Evolutionary conservation across 2,329 filamentous ascomycete genomes (phyloP), one percentile per base, ranked within the genome.

Genomic region (Amauroascus verrucosus): DNA sequence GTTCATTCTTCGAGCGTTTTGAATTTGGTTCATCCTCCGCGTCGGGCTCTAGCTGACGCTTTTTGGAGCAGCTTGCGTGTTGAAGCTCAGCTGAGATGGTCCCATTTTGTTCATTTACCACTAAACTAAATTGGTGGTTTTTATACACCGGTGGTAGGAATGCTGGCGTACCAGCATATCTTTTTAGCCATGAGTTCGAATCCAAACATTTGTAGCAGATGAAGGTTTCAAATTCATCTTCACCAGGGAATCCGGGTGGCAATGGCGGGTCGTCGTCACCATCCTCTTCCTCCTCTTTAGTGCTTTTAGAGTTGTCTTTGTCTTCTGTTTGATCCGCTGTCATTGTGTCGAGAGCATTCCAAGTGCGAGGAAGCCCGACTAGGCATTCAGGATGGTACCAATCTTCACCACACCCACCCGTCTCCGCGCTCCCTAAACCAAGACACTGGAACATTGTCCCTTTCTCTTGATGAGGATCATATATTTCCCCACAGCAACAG

Each of bases 391-490:
- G 88, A 71, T 97, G 91, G 78, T 88, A 97, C 91, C 91, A 97
- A 65, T 97, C 91, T 71, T 97, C 91, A 11, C 91, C 91, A 69
- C 91, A 97, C 3, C 90, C 91, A 14, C 90, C 90, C 1, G 84
- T 83, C 60, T 91, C 85, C 11, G 80, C 77, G 0, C 82, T 85
- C 0, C 88, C 89, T 0, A 97, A 74, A 0, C 91, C 91, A 1
- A 97, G 69, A 65, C 93, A 98, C 68, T 98, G 93, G 62, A 94
- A 98, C 93, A 98, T 98, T 37, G 90, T 97, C 0, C 91, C 91
- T 62, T 91, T 94, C 67, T 98, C 89, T 65, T 86, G 77, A 46
- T 91, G 80, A 0, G 91, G 82, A 65, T 96, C 86, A 65, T 98
- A 98, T 56, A 90, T 82, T 63, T 90, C 85, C 28, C 80, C 80